Base-by-base conservation (phyloP, 345 rosid genomes). In the Leavenworthia alabamica region DNA sequence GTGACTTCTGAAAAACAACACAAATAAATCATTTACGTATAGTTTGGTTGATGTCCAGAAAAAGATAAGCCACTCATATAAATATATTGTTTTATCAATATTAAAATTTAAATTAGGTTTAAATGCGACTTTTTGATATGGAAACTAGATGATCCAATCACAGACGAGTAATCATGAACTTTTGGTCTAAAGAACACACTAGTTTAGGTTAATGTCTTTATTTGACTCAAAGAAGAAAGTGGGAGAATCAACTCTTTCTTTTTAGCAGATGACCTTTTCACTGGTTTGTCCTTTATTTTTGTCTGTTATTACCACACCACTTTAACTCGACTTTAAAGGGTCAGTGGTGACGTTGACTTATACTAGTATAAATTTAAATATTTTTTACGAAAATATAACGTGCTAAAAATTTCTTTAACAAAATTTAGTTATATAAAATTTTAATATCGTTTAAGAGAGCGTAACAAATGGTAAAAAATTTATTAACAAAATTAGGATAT, bases 71-170 rank as follows among this genome's bases (percentile, higher is more conserved):
- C 11, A 43, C 50, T 47, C 71, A n/a, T n/a, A n/a, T n/a, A n/a
- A n/a, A n/a, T n/a, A n/a, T n/a, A n/a, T n/a, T n/a, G n/a, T n/a
- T n/a, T n/a, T n/a, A n/a, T n/a, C n/a, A n/a, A n/a, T n/a, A n/a
- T n/a, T n/a, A n/a, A n/a, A n/a, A n/a, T n/a, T n/a, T n/a, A n/a
- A n/a, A n/a, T n/a, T n/a, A n/a, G n/a, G n/a, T n/a, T n/a, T n/a
- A n/a, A 22, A 8, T 36, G 50, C 55, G 42, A 53, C 73, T 53
- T 69, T 69, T 45, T 54, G 68, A 50, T 51, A 36, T 8, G 36
- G 56, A 36, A 54, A 35, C 35, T 45, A 62, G 20, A 27, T 37
- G 22, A 61, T 2, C 74, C 68, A 54, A 62, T 54, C 49, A 54
- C 49, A 28, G 8, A 37, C 3, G 14, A n/a, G 28, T 11, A 14